A percentile compares a stretch with the other conserved stretches of the same genome.
Evolutionary conservation across 192 early-diverging fungal species (phyloP).

Genomic region (Umbelopsis ramanniana): DNA sequence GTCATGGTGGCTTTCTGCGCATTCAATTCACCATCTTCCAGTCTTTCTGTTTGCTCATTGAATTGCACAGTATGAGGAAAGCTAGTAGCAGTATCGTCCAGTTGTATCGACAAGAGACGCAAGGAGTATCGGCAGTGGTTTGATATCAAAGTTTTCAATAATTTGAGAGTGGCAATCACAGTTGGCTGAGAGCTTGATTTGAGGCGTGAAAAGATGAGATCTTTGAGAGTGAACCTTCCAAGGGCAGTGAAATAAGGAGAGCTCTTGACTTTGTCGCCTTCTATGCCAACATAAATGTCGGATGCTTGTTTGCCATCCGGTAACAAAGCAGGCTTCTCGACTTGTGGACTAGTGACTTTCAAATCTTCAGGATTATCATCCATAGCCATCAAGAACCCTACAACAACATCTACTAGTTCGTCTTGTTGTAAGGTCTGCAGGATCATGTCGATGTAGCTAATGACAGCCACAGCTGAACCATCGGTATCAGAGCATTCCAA

Average conservation of each 20-base stretch:
- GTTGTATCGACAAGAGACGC: slow-evolving; percentile 75
- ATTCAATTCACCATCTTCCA: not conserved
- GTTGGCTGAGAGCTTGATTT: slow-evolving; percentile 87
- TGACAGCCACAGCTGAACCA: slow-evolving; percentile 85
- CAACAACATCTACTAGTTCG: slow-evolving; percentile 71
- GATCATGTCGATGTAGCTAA: slow-evolving; percentile 89
- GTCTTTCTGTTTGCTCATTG: not conserved
- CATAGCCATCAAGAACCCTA: slow-evolving; percentile 79
- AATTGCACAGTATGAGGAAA: slow-evolving; percentile 31
- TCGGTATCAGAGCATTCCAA: slow-evolving; percentile 90
- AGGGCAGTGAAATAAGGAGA: slow-evolving; percentile 57
- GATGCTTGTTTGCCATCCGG: not conserved
- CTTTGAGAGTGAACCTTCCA: slow-evolving; percentile 73
- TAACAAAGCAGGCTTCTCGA: not conserved
- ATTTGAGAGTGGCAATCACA: slow-evolving; percentile 80
- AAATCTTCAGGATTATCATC: slow-evolving; percentile 53
- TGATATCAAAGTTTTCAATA: slow-evolving; percentile 75
- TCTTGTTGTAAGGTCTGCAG: slow-evolving; percentile 76
- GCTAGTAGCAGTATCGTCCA: slow-evolving; percentile 50
- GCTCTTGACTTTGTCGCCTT: slow-evolving; percentile 42
- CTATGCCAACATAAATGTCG: slow-evolving; percentile 52
- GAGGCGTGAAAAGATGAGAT: slow-evolving; percentile 86
- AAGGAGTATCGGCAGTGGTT: slow-evolving; percentile 81
- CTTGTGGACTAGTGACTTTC: slow-evolving; percentile 13
- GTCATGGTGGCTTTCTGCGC: slow-evolving; percentile 27